Conservation (phyloP, 164 flowering plant species). For the Dillenia suffruticosa region DNA sequence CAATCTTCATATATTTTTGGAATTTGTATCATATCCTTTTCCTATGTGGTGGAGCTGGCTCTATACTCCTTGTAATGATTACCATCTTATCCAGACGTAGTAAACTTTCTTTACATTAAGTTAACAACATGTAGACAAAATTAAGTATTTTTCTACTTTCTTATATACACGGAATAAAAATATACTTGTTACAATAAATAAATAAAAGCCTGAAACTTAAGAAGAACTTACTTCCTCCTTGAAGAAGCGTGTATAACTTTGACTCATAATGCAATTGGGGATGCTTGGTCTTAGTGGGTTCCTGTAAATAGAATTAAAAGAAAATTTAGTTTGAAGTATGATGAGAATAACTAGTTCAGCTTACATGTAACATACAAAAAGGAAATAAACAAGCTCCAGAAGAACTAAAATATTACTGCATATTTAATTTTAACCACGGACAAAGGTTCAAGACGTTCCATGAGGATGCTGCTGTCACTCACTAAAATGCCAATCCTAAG, state of each 20-base stretch:
- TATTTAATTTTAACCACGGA: not conserved
- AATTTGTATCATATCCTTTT: no score
- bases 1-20: no score
- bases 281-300: constrained; percentile 55
- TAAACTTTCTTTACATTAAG: no score
- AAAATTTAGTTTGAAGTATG: not conserved
- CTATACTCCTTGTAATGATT: no score
- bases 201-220: not conserved
- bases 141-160: no score
- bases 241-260: constrained; percentile 66
- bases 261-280: constrained; percentile 77
- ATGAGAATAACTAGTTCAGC: not conserved
- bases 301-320: constrained; percentile 25
- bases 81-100: no score
- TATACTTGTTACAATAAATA: no score
- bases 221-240: constrained; percentile 64
- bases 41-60: no score
- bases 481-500: no score
- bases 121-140: no score
- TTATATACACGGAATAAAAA: no score
- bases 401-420: not conserved
- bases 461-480: no score
- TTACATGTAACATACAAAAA: not conserved
- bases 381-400: not conserved
- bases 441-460: not conserved